phyloP scores from a whole-genome alignment of 345 rosid genomes.

The Sonneratia alba region DNA sequence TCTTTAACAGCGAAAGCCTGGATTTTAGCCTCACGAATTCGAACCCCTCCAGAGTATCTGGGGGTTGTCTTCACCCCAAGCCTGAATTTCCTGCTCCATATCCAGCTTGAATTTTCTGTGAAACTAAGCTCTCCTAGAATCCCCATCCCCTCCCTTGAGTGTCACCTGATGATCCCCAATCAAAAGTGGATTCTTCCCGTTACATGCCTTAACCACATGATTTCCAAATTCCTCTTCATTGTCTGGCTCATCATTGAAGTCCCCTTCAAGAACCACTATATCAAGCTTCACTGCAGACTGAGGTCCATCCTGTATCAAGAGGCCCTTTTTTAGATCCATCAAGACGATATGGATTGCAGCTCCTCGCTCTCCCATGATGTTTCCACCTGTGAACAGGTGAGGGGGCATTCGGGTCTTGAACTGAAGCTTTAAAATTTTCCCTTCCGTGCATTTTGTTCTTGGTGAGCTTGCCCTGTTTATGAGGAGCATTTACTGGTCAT shows the following conservation, averaged over 20 bases:
- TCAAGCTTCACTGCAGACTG: constrained; percentile 60
- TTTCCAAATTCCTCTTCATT: constrained; percentile 69
- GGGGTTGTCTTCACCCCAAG: constrained; percentile 64
- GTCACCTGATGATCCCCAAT: constrained; percentile 68
- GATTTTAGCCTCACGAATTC: constrained; percentile 76
- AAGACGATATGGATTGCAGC: constrained; percentile 72
- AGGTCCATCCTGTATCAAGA: constrained; percentile 50
- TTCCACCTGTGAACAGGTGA: constrained; percentile 87
- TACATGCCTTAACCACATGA: constrained; percentile 71
- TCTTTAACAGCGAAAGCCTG: constrained; percentile 93
- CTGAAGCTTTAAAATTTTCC: constrained; percentile 54
- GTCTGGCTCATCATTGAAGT: constrained; percentile 57
- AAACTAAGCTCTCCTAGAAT: constrained; percentile 78
- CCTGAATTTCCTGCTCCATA: constrained; percentile 89
- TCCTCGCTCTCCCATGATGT: constrained; percentile 86
- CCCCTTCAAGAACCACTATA: constrained; percentile 80
- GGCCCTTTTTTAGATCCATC: constrained; percentile 49
- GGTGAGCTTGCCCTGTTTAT: constrained; percentile 46
- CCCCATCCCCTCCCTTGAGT: constrained; percentile 78
- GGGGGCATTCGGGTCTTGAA: constrained; percentile 85
- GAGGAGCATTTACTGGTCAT: not conserved
- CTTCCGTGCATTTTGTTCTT: constrained; percentile 53
- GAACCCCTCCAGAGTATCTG: constrained; percentile 41
- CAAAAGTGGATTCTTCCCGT: constrained; percentile 79
- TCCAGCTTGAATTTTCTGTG: constrained; percentile 96